Percentiles rank a stretch among this genome's conserved stretches.
These are phyloP conservation scores for Colletotrichum sp. DNA, from an alignment of 2,329 filamentous ascomycete genomes.

Conservation along the genomic window DNA sequence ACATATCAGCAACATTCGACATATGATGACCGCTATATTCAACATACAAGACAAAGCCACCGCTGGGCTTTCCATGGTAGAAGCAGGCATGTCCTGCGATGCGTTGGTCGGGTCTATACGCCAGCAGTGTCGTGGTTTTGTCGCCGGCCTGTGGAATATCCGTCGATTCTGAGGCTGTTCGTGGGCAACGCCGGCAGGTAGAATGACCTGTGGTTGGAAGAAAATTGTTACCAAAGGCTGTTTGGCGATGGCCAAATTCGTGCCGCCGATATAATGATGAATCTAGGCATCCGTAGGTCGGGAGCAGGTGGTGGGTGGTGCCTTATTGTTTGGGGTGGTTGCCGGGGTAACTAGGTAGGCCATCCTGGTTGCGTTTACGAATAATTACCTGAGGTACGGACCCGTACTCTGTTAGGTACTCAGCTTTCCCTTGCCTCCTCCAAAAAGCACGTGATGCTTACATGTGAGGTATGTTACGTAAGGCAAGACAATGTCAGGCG, in stretches of 20 bases:
- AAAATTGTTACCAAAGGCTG: neutral
- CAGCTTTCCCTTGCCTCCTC: neutral
- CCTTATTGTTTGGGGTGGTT: neutral
- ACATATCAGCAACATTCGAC: neutral
- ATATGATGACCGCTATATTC: neutral
- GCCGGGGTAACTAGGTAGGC: neutral
- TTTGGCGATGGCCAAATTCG: neutral
- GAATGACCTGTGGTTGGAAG: neutral
- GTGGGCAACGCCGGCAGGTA: neutral
- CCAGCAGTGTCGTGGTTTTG: neutral
- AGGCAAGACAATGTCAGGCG: neutral
- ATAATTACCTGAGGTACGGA: neutral
- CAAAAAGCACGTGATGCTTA: neutral
- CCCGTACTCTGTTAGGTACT: neutral
- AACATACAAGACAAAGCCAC: conserved; percentile 71
- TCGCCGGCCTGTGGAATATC: neutral
- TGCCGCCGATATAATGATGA: neutral
- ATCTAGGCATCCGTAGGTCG: neutral
- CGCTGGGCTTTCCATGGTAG: conserved; percentile 65
- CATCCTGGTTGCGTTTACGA: neutral
- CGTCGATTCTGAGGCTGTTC: neutral
- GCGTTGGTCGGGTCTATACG: neutral
- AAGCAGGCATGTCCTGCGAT: conserved; percentile 59
- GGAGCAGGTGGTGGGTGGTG: neutral
- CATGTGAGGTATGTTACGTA: neutral